Conservation (phyloP, 1,139 yeast species). For the Kluyveromyces sp. region DNA sequence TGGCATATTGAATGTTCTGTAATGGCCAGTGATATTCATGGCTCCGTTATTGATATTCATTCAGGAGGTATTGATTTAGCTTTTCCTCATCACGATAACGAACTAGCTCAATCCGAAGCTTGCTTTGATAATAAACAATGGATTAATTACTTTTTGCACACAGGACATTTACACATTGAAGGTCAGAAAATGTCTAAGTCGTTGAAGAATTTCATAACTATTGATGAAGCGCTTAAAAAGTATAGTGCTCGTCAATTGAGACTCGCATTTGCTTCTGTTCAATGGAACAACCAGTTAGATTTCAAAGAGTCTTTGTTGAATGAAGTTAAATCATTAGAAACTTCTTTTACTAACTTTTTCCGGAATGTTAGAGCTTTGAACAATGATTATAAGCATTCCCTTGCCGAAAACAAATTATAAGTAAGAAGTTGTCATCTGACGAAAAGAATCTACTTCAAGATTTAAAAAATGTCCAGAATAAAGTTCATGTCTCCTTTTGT, state of each 20-base stretch:
- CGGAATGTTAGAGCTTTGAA: conserved; percentile 73
- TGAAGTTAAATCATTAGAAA: conserved; percentile 73
- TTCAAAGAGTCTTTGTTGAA: conserved; percentile 72
- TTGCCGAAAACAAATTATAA: conserved; percentile 39
- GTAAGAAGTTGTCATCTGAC: conserved; percentile 43
- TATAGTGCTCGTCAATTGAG: conserved; percentile 78
- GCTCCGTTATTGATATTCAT: conserved; percentile 83
- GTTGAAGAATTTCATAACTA: conserved; percentile 88
- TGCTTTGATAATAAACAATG: conserved; percentile 83
- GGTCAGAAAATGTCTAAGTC: conserved; percentile 98
- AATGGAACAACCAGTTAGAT: conserved; percentile 90
- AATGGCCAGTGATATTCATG: conserved; percentile 90
- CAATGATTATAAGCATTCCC: conserved; percentile 43
- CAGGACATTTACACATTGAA: conserved; percentile 95
- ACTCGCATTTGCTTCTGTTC: conserved; percentile 79
- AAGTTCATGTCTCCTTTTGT: conserved; percentile 71
- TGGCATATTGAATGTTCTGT: conserved; percentile 99
- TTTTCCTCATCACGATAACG: conserved; percentile 99
- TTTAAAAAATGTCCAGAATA: conserved; percentile 47
- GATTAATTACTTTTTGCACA: conserved; percentile 93
- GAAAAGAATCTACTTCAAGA: conserved; percentile 53
- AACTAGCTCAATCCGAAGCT: conserved; percentile 95
- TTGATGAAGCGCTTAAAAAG: conserved; percentile 73
- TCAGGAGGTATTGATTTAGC: conserved; percentile 97
- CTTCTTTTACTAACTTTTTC: conserved; percentile 72